Conservation (phyloP, 2,329 filamentous ascomycete species). For the Aspergillus ochraceus region DNA sequence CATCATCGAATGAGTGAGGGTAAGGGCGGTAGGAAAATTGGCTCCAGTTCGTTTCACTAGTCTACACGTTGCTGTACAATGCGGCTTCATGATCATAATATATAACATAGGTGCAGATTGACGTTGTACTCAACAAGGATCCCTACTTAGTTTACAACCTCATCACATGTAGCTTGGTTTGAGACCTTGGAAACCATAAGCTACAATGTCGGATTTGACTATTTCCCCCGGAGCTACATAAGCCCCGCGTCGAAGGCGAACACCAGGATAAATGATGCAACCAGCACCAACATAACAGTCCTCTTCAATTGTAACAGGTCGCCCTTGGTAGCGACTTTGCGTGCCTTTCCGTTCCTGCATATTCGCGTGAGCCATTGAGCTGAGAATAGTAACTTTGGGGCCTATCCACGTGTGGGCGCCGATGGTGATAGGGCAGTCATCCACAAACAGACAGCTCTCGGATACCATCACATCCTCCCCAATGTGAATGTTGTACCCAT, state of each 20-base stretch:
- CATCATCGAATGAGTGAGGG: too few relatives aligned
- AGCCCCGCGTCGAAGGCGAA: conserved; percentile 42
- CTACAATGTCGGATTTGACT: conserved; percentile 44
- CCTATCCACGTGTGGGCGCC: conserved; percentile 70
- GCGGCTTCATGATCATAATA: background rate
- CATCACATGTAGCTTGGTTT: conserved; percentile 43
- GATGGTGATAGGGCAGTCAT: conserved; percentile 80
- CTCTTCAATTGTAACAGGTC: conserved; percentile 72
- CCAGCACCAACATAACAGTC: conserved; percentile 66
- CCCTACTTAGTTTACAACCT: conserved; percentile 3
- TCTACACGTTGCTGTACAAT: background rate
- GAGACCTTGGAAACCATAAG: conserved; percentile 43
- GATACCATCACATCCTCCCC: conserved; percentile 82
- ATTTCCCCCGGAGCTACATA: conserved; percentile 48
- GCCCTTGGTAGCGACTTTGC: conserved; percentile 69
- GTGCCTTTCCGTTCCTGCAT: conserved; percentile 72
- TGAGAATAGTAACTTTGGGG: conserved; percentile 83
- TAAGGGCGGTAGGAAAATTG: background rate
- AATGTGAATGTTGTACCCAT: conserved; percentile 91
- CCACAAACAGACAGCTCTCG: conserved; percentile 79
- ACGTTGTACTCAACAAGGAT: background rate
- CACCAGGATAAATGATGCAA: conserved; percentile 57
- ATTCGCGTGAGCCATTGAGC: conserved; percentile 70
- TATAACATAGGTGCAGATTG: background rate
- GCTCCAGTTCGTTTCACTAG: too few relatives aligned